phyloP scores from a whole-genome alignment of 2,329 filamentous ascomycete genomes.

The Aureobasidium leucospermi region DNA sequence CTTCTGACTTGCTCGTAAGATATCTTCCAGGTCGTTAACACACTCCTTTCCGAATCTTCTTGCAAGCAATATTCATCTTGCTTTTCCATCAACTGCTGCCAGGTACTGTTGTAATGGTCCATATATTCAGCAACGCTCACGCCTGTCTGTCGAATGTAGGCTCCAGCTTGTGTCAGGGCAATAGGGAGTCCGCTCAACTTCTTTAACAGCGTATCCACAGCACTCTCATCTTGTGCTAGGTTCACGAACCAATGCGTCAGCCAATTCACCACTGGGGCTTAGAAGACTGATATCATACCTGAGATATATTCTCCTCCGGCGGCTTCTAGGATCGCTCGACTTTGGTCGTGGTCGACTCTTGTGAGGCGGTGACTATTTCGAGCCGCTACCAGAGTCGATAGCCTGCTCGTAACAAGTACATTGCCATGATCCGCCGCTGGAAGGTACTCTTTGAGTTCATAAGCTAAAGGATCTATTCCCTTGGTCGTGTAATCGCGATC shows the following conservation, averaged over 20 bases:
- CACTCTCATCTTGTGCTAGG: not conserved
- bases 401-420: not conserved
- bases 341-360: not conserved
- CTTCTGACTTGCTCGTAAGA: conserved; percentile 26
- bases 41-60: not conserved
- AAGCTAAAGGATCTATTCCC: not conserved
- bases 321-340: not conserved
- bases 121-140: too few relatives aligned
- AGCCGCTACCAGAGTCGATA: not conserved
- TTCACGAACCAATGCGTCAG: not conserved
- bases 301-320: not conserved
- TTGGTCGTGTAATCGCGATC: not conserved
- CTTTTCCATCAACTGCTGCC: not conserved
- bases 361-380: not conserved
- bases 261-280: not conserved
- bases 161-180: not conserved
- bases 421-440: not conserved
- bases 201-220: not conserved
- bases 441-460: not conserved
- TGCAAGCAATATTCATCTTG: not conserved
- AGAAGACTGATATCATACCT: not conserved
- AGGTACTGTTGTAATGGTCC: too few relatives aligned
- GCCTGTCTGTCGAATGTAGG: too few relatives aligned
- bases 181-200: not conserved
- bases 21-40: conserved; percentile 28